These are phyloP conservation scores for Hypoxylon sp. DNA, from an alignment of 2,329 filamentous ascomycete genomes.

Conservation along the genomic window DNA sequence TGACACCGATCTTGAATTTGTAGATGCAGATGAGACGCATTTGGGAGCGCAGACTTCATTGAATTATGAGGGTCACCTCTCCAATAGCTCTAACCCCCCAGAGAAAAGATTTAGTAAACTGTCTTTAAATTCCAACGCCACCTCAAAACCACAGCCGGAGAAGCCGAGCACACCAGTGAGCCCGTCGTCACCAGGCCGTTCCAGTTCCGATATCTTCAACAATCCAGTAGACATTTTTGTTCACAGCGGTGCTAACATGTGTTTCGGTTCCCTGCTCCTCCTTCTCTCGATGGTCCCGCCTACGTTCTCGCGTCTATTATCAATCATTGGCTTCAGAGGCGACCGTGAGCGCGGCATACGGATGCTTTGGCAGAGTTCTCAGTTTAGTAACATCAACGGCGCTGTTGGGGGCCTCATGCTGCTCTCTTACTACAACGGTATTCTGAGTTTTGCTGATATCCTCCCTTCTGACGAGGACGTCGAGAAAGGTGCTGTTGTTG, in stretches of 20 bases:
- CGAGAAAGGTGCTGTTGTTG: conserved; percentile 68
- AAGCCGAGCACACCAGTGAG: conserved; percentile 4
- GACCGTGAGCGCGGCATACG: conserved; percentile 85
- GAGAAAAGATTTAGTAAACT: conserved; percentile 47
- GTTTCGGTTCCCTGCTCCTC: conserved; percentile 87
- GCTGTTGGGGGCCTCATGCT: conserved; percentile 86
- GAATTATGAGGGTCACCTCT: conserved; percentile 61
- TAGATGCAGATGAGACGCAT: conserved; percentile 66
- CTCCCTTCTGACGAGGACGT: conserved; percentile 73
- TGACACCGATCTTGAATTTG: conserved; percentile 64
- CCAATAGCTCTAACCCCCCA: conserved; percentile 52
- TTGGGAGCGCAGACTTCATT: conserved; percentile 61
- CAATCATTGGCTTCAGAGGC: conserved; percentile 90
- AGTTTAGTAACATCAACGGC: conserved; percentile 91
- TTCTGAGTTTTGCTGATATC: conserved; percentile 90
- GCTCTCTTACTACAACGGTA: conserved; percentile 88
- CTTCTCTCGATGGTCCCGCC: conserved; percentile 95
- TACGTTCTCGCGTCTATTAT: conserved; percentile 86
- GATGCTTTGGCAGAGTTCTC: conserved; percentile 91
- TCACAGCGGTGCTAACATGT: conserved; percentile 89
- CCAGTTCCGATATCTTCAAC: conserved; percentile 74
- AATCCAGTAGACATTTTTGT: conserved; percentile 88
- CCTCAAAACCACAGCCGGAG: conserved; percentile 11
- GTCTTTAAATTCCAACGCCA: conserved; percentile 42
- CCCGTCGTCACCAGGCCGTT: conserved; percentile 48